These are phyloP conservation scores for Aureobasidium musti DNA, from an alignment of 2,329 filamentous ascomycete species.

Conservation along the genomic window DNA sequence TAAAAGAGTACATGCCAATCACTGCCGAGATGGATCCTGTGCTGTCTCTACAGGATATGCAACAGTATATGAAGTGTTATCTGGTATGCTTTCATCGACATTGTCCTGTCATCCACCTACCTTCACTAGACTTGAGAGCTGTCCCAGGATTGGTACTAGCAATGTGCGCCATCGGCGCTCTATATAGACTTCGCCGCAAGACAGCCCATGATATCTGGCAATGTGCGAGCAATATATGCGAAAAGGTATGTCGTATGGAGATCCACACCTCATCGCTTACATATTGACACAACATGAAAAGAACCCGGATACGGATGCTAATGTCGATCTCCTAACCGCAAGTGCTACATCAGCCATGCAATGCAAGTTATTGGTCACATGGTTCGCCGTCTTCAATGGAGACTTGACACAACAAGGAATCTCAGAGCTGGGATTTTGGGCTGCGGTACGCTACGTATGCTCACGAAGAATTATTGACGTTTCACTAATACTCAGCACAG, in stretches of 20 bases:
- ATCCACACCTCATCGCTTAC: too few species aligned
- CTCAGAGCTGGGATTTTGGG: conserved; percentile 8
- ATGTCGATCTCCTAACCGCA: not conserved
- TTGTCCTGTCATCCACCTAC: conserved; percentile 42
- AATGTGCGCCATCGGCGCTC: conserved; percentile 44
- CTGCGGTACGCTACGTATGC: not conserved
- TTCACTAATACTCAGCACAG: not conserved
- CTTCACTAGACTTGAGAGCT: conserved; percentile 37
- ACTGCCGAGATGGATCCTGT: not conserved
- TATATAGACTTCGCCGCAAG: conserved; percentile 41
- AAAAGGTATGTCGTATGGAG: not conserved
- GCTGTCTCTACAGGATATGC: conserved; percentile 29
- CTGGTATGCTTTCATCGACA: conserved; percentile 42
- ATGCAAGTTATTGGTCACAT: conserved; percentile 37
- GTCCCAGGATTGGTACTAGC: conserved; percentile 40
- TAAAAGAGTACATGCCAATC: not conserved
- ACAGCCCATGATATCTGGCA: conserved; percentile 36
- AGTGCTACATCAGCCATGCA: conserved; percentile 35
- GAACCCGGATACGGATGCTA: not conserved
- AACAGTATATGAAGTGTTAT: conserved; percentile 40
- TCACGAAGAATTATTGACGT: not conserved
- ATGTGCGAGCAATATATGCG: conserved; percentile 32
- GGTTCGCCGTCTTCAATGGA: conserved; percentile 28
- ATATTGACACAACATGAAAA: not conserved
- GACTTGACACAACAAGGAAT: conserved; percentile 21